Base-by-base conservation (phyloP, 768 basidiomycete genomes). In the Crassisporium funariophilum region DNA sequence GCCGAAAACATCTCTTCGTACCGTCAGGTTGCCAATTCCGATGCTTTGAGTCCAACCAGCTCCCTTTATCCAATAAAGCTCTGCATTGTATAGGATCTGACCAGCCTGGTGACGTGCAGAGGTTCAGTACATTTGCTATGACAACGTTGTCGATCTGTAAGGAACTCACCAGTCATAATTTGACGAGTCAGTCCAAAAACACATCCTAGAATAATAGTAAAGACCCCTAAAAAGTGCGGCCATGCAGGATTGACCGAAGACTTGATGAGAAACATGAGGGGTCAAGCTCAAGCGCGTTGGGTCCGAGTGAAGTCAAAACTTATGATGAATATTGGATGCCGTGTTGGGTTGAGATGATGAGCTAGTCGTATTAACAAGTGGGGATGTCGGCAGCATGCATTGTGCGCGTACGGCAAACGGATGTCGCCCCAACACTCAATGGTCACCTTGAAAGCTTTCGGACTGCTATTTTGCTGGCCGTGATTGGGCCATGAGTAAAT, bases 11-110 rank as follows among this genome's bases (percentile, higher is more conserved):
- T 15, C 44, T 24, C 3, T 11, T 64, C 77, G 50, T 49, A 86
- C 92, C 91, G 50, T 91, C 80, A 2, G 93, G 93, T 62, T 97
- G 93, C 93, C 93, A 97, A 58, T 84, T 86, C 50, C 64, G 73
- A 61, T 77, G 75, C 31, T 62, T 66, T 19, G 67, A 62, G 61
- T 92, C 92, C 45, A 92, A 64, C 92, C 92, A 95, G 55, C 77
- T 79, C 21, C 93, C 93, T 31, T 72, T 72, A 38, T 75, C 84
- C 37, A 93, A 63, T 20, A 94, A 65, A 4, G 88, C 76, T 47
- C 77, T 70, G 61, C 93, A 95, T 59, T 82, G 86, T 43, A 78
- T 72, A 11, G 86, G 82, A 64, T 94, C 92, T 5, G 75, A 66
- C 63, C 75, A 78, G 64, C 90, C 93, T 93, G 51, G 31, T 22